phyloP scores from a whole-genome alignment of 805 yeast genomes.

The Wickerhamiella musiphila region DNA sequence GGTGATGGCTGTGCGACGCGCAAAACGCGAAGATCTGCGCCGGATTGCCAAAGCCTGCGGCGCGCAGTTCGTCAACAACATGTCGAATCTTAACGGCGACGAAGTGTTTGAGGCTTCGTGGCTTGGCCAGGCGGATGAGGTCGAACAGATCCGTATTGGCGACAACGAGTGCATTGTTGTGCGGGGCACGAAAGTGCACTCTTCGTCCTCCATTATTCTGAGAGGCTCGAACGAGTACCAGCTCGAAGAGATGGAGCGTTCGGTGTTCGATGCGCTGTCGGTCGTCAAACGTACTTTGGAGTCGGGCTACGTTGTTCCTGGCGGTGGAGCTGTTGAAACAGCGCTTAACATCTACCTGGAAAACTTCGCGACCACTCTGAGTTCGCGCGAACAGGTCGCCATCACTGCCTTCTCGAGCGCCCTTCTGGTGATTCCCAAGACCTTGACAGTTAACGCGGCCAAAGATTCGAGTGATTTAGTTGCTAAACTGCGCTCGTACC shows the following conservation, averaged over 20 bases:
- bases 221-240: conserved; percentile 92
- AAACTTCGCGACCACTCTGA: conserved; percentile 94
- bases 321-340: conserved; percentile 98
- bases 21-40: conserved; percentile 89
- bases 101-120: conserved; percentile 75
- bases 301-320: conserved; percentile 88
- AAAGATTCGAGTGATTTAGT: conserved; percentile 90
- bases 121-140: conserved; percentile 82
- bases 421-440: conserved; percentile 81
- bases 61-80: conserved; percentile 69
- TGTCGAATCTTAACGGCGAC: conserved; percentile 92
- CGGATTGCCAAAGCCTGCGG: conserved; percentile 98
- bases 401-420: conserved; percentile 95
- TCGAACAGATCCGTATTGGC: conserved; percentile 73
- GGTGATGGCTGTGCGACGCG: conserved; percentile 90
- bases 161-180: conserved; percentile 94
- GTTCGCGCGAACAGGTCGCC: conserved; percentile 93
- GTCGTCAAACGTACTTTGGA: conserved; percentile 94
- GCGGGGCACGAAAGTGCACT: conserved; percentile 79
- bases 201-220: conserved; percentile 76
- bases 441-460: conserved; percentile 92
- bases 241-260: conserved; percentile 96
- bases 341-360: conserved; percentile 90
- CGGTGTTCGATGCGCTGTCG: conserved; percentile 81
- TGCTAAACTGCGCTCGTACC: conserved; percentile 90